Conservation (phyloP, 2,329 filamentous ascomycete species). For the Aureobasidium melanogenum region DNA sequence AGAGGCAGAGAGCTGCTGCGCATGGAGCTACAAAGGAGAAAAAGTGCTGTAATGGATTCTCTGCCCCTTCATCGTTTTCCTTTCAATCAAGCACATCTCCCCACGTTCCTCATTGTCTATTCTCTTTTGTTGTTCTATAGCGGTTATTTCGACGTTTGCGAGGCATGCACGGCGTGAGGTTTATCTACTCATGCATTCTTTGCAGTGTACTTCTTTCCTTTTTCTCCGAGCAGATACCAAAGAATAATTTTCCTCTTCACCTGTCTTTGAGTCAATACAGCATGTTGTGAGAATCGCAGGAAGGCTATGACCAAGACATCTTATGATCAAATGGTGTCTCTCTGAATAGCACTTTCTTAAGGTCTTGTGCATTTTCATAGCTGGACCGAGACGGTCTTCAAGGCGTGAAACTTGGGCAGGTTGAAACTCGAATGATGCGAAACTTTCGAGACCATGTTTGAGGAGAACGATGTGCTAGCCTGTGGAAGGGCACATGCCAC, state of each 20-base stretch:
- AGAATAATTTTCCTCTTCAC: neutral
- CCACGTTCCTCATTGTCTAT: neutral
- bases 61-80: neutral
- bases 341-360: too few relatives aligned
- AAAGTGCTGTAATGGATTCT: neutral
- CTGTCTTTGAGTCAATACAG: neutral
- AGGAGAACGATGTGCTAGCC: neutral
- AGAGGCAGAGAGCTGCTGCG: neutral
- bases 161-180: neutral
- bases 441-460: neutral
- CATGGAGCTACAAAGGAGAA: conserved; percentile 5
- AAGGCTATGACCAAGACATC: neutral
- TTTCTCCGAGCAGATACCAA: conserved; percentile 6
- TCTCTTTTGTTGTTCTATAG: conserved; percentile 10
- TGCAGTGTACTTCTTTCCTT: conserved; percentile 7
- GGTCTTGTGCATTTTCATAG: too few relatives aligned
- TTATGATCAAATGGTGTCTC: neutral
- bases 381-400: too few relatives aligned
- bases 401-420: neutral
- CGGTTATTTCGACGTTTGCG: neutral
- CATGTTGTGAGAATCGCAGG: neutral
- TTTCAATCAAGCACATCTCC: neutral
- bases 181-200: neutral
- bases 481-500: neutral
- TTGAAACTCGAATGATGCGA: neutral